A percentile compares a stretch with the other conserved stretches of the same genome.
These are phyloP conservation scores for Macroventuria anomochaeta DNA, from an alignment of 2,329 filamentous ascomycete species.

Conservation along the genomic window DNA sequence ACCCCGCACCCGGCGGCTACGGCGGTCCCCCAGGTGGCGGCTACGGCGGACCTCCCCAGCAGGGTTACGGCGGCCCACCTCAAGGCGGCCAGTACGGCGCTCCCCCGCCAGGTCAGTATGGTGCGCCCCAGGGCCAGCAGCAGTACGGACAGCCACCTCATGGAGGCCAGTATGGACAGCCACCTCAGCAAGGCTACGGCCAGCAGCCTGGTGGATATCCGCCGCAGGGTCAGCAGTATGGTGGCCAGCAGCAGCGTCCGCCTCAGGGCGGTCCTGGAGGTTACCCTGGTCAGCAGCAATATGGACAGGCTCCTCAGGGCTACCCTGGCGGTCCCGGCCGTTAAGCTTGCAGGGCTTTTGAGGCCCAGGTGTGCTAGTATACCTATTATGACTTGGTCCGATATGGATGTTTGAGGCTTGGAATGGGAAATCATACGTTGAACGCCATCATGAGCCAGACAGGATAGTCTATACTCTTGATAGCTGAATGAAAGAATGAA, in stretches of 20 bases:
- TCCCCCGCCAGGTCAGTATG: conserved; percentile 32
- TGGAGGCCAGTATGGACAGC: conserved; percentile 21
- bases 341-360: not conserved
- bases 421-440: not conserved
- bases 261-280: conserved; percentile 30
- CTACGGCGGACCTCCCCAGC: conserved; percentile 36
- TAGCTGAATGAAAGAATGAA: not conserved
- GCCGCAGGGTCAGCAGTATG: conserved; percentile 30
- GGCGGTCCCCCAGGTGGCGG: conserved; percentile 39
- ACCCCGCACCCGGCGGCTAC: conserved; percentile 45
- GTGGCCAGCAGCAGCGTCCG: conserved; percentile 26
- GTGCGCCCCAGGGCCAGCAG: conserved; percentile 24
- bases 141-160: conserved; percentile 5
- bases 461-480: not conserved
- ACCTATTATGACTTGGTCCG: not conserved
- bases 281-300: conserved; percentile 34
- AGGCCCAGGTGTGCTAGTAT: not conserved
- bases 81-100: conserved; percentile 27
- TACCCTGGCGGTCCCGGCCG: conserved; percentile 17
- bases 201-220: conserved; percentile 28
- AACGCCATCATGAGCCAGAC: not conserved
- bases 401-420: not conserved
- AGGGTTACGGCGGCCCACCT: conserved; percentile 28
- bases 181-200: conserved; percentile 32
- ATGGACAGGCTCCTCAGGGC: conserved; percentile 28